These are phyloP conservation scores for Talinum fruticosum DNA, from an alignment of 148 eudicot species.

Conservation along the genomic window DNA sequence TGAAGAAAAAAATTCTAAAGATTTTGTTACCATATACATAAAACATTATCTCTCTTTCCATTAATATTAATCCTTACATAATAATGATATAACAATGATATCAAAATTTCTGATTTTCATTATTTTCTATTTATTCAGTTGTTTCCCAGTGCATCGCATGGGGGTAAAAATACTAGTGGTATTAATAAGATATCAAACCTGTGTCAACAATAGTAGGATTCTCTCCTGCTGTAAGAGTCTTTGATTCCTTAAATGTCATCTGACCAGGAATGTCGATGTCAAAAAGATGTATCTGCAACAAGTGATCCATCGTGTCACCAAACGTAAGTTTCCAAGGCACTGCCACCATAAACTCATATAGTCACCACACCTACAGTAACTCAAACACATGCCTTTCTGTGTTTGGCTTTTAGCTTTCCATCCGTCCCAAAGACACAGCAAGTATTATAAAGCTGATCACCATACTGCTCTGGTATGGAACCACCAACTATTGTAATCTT, in stretches of 20 bases:
- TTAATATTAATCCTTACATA: too few relatives aligned
- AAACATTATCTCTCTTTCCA: too few relatives aligned
- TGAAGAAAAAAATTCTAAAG: too few relatives aligned
- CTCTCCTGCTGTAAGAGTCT: conserved; percentile 70
- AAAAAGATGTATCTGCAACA: conserved; percentile 63
- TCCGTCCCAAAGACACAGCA: conserved; percentile 66
- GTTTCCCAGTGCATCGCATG: too few relatives aligned
- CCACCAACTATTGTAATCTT: conserved; percentile 75
- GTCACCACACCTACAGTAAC: conserved; percentile 14
- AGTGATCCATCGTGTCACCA: conserved; percentile 3
- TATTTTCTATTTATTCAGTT: too few relatives aligned
- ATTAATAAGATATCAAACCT: conserved; percentile 36
- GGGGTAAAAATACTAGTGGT: too few relatives aligned
- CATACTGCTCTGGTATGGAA: conserved; percentile 71
- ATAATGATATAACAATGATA: too few relatives aligned
- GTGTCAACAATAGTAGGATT: conserved; percentile 72
- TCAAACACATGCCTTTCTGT: conserved; percentile 58
- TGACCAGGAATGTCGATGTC: conserved; percentile 73
- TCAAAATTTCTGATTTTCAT: too few relatives aligned
- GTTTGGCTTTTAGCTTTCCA: conserved; percentile 68
- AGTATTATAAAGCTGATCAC: conserved; percentile 62
- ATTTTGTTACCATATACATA: not conserved
- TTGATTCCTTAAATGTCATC: conserved; percentile 63
- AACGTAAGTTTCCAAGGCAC: not conserved
- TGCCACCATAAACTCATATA: not conserved